Evolutionary conservation across 164 flowering plant genomes (phyloP), one percentile per base, ranked within the genome.

Genomic region (Umbilicus rupestris): DNA sequence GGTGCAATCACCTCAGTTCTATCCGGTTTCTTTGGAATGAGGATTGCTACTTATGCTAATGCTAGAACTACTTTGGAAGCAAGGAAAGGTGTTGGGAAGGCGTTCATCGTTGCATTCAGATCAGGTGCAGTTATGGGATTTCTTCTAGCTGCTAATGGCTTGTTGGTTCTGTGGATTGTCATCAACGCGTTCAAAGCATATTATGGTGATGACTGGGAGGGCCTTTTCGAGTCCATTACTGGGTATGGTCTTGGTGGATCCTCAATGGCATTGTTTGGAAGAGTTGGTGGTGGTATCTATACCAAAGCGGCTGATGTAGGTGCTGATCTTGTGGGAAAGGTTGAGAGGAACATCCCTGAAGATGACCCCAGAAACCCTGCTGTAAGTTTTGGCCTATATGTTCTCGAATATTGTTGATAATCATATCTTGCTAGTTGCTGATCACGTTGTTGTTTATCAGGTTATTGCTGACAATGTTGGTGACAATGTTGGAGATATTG

Each of bases 401-500:
- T 10, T 9, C 2, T 6, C 1, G 15, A 20, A 17, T 5, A 31
- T 35, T 37, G 3, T 37, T 37, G 1, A 12, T 22, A 20, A 2
- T 37, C 2, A 35, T 63, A 35, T 63, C 5, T 63, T n/a, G n/a
- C 41, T n/a, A 19, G 42, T 7, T n/a, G 15, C 31, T 37, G 1
- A 41, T n/a, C 29, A 8, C 6, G 24, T 6, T 63, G 29, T 1
- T 63, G 42, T 63, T 20, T 37, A 7, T n/a, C 62, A 67, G 69
- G 72, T 70, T 0, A 65, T 70, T 52, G 72, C 72, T 22, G 72
- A 70, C 63, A 70, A 70, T 49, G 72, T 70, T 35, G 72, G 68
- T 45, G 72, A 70, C 49, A 70, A 70, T 70, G 72, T 70, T 7
- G 68, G 72, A 16, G 72, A 70, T 41, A 70, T 70, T 70, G 72